Conservation (phyloP, 805 yeast genomes). For the Ogataea minuta region DNA sequence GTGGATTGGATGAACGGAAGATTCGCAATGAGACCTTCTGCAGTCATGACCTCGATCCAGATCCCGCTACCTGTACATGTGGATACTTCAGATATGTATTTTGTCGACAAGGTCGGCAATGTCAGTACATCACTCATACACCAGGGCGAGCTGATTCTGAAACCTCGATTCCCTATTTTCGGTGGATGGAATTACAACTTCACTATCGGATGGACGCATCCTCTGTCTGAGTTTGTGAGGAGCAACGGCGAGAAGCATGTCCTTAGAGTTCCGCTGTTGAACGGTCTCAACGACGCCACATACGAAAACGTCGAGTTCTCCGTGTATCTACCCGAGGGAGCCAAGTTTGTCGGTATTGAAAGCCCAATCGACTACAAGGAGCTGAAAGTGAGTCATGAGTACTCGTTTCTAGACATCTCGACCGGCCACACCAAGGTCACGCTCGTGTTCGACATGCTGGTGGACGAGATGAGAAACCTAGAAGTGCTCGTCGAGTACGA, state of each 20-base stretch:
- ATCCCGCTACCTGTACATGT: conserved; percentile 47
- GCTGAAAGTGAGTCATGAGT: conserved; percentile 29
- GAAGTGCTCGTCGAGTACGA: conserved; percentile 62
- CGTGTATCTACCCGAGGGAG: conserved; percentile 85
- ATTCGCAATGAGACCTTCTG: conserved; percentile 48
- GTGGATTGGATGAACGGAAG: conserved; percentile 68
- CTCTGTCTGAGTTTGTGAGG: conserved; percentile 52
- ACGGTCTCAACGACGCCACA: conserved; percentile 66
- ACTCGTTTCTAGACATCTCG: conserved; percentile 68
- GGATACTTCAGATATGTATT: conserved; percentile 64
- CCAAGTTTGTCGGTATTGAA: conserved; percentile 54
- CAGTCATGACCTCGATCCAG: conserved; percentile 61
- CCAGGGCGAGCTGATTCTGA: conserved; percentile 50
- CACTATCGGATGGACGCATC: conserved; percentile 89
- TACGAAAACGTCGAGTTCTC: conserved; percentile 59
- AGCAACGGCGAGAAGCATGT: conserved; percentile 49
- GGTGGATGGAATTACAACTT: conserved; percentile 97
- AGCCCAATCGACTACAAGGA: conserved; percentile 50
- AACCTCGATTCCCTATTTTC: conserved; percentile 90
- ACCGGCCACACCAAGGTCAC: conserved; percentile 77
- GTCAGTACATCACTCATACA: conserved; percentile 69
- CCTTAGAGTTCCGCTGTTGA: conserved; percentile 66
- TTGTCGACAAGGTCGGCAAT: conserved; percentile 87
- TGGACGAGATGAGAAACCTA: conserved; percentile 62
- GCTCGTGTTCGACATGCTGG: conserved; percentile 55